These are phyloP conservation scores for Dillenia suffruticosa DNA, from an alignment of 164 flowering plant genomes.

Conservation along the genomic window DNA sequence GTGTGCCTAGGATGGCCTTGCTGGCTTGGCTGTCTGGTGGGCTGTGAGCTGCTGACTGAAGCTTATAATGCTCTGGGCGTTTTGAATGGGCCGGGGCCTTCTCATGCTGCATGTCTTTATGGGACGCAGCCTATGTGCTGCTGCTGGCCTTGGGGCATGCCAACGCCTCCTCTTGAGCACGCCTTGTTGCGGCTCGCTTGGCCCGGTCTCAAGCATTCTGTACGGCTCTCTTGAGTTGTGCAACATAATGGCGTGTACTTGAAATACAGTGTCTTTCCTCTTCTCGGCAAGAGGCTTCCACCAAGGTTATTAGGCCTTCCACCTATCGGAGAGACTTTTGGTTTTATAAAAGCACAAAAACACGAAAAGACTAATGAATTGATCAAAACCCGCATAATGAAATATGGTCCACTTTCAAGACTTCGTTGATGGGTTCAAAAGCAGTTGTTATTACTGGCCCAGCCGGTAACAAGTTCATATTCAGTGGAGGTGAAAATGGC, in stretches of 20 bases:
- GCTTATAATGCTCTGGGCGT: too few relatives aligned
- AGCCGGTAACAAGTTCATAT: constrained; percentile 16
- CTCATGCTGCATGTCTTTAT: too few relatives aligned
- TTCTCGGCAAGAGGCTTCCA: constrained; percentile 15
- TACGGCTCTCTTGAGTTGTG: too few relatives aligned
- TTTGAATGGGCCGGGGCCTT: too few relatives aligned
- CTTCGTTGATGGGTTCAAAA: constrained; percentile 14
- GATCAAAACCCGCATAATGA: constrained; percentile 13
- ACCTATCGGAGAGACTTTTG: constrained; percentile 23
- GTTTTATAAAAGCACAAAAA: constrained; percentile 20
- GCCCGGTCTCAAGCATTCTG: too few relatives aligned
- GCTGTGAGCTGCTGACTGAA: too few relatives aligned
- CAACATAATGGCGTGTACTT: constrained; percentile 10
- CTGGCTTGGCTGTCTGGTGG: too few relatives aligned
- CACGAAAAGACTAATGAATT: constrained; percentile 17
- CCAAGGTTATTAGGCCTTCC: constrained; percentile 28
- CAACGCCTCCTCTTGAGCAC: too few relatives aligned
- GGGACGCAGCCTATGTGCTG: too few relatives aligned
- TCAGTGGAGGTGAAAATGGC: constrained; percentile 12
- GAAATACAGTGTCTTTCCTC: constrained; percentile 5
- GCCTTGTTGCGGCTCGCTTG: too few relatives aligned
- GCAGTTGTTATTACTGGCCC: constrained; percentile 14
- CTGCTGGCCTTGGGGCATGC: too few relatives aligned
- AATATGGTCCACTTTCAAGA: constrained; percentile 24
- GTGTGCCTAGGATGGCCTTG: too few relatives aligned